Conservation (phyloP, 495 filamentous ascomycete genomes). For the Aspergillus cavernicola region DNA sequence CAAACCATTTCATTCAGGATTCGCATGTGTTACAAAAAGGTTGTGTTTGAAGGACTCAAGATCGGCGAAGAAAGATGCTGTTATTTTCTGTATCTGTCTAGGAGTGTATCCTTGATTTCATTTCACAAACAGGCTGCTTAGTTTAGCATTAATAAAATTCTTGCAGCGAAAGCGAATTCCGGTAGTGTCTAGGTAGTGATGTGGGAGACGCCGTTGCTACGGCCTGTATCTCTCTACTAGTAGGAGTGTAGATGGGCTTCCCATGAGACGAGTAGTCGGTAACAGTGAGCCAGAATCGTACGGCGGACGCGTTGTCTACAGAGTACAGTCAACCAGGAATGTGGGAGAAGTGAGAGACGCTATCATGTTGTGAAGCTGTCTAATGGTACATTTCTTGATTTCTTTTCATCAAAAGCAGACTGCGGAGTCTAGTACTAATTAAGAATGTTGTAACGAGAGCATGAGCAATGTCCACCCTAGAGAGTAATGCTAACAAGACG, state of each 20-base stretch:
- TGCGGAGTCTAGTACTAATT: conserved; percentile 5
- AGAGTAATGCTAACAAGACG: conserved; percentile 1
- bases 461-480: not conserved
- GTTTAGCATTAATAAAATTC: conserved; percentile 6
- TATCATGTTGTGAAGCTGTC: no score
- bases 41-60: conserved; percentile 1
- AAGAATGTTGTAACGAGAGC: conserved; percentile 3
- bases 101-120: conserved; percentile 9
- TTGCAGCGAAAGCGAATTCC: not conserved
- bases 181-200: not conserved
- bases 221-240: no score
- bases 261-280: no score
- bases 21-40: conserved; percentile 15
- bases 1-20: conserved; percentile 19
- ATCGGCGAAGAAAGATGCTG: conserved; percentile 7
- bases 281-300: no score
- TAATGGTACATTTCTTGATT: no score
- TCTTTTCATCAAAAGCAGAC: no score
- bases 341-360: no score
- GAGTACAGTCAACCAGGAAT: no score
- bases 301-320: no score
- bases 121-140: conserved; percentile 7
- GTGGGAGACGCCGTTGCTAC: no score
- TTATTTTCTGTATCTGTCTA: conserved; percentile 24
- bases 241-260: no score